These are phyloP conservation scores for Podospora pseudocomata DNA, from an alignment of 495 filamentous ascomycete species.

Conservation along the genomic window DNA sequence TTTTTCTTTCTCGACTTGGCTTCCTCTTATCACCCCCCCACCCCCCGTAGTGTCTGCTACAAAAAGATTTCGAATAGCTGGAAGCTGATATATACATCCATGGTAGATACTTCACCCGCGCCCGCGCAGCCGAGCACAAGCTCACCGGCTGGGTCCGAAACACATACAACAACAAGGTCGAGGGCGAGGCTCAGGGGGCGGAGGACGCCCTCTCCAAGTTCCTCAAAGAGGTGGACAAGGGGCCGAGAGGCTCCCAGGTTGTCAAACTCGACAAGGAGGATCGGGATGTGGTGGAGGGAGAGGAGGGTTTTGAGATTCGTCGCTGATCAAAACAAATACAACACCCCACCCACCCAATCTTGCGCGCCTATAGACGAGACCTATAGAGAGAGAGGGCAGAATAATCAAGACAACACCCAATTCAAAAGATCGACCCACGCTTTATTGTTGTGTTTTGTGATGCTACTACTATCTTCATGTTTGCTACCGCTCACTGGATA, in stretches of 20 bases:
- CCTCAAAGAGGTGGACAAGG: constrained; percentile 70
- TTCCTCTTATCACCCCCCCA: neutral
- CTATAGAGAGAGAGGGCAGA: no score
- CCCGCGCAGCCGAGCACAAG: constrained; percentile 58
- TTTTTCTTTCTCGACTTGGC: neutral
- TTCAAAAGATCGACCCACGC: no score
- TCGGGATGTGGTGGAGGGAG: constrained; percentile 57
- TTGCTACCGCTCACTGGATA: neutral
- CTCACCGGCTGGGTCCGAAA: constrained; percentile 82
- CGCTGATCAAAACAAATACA: constrained; percentile 20
- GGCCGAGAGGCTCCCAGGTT: constrained; percentile 64
- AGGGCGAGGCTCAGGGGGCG: constrained; percentile 82
- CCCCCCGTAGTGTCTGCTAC: no score
- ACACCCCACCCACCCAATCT: neutral
- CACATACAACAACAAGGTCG: constrained; percentile 70
- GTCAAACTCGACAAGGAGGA: constrained; percentile 66
- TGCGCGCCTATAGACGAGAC: no score
- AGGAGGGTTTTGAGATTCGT: constrained; percentile 59
- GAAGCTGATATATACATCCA: no score
- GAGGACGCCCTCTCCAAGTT: constrained; percentile 61
- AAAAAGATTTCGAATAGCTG: no score
- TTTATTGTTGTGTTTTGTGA: no score
- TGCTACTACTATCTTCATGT: no score
- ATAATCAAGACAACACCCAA: no score
- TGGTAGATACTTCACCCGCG: constrained; percentile 64